Evolutionary conservation across 2,329 filamentous ascomycete species (phyloP).

Genomic region (Escovopsis weberi): DNA sequence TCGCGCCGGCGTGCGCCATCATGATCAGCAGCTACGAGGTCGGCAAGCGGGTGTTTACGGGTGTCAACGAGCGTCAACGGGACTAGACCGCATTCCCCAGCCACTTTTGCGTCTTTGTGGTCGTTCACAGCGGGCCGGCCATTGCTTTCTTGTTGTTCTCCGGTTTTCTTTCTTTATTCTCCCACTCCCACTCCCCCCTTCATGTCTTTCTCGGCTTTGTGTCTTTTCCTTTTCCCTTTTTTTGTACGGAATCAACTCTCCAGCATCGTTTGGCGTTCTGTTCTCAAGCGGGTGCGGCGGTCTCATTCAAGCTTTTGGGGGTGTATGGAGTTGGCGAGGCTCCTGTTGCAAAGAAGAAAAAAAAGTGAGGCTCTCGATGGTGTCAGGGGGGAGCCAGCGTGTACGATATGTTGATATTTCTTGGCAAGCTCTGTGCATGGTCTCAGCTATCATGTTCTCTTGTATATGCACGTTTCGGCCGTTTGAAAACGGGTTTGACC

Average conservation of each 20-base stretch:
- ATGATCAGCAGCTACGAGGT: constrained; percentile 99
- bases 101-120: too few relatives aligned
- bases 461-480: too few relatives aligned
- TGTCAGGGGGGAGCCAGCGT: background rate
- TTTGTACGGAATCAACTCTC: background rate
- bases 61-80: constrained; percentile 45
- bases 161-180: too few relatives aligned
- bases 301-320: constrained; percentile 1
- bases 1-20: constrained; percentile 91
- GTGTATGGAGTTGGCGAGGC: background rate
- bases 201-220: too few relatives aligned
- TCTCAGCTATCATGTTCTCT: too few relatives aligned
- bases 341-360: background rate
- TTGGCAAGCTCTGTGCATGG: too few relatives aligned
- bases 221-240: background rate
- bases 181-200: too few relatives aligned
- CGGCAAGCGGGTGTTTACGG: constrained; percentile 73
- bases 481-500: too few relatives aligned
- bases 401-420: constrained; percentile 5
- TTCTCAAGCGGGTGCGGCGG: constrained; percentile 1
- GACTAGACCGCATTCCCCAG: background rate
- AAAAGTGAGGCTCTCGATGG: background rate
- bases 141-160: too few relatives aligned
- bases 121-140: too few relatives aligned
- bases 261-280: constrained; percentile 5